Evolutionary conservation across 1,284 basidiomycete genomes (phyloP), one percentile per base, ranked within the genome.

Genomic region (Ustilago cynodontis): DNA sequence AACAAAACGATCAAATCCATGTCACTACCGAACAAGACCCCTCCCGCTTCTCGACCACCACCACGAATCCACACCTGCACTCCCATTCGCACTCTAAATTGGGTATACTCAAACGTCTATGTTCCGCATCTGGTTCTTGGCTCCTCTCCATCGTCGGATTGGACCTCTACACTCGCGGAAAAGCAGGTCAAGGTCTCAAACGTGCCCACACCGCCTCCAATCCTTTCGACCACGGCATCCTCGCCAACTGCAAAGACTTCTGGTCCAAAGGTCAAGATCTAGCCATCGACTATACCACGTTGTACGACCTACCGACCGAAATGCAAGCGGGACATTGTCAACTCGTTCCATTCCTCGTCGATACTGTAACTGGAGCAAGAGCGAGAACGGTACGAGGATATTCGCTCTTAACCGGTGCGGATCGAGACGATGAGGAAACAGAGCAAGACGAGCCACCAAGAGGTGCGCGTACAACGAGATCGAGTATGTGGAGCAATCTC

Each of bases 211-310:
- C 89, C 71, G 92, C 91, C 22, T 89, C 89, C 58, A 99, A 99
- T 87, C 97, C 97, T 43, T 99, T 99, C 87, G 94, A 98, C 87
- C 83, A 93, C 26, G 96, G 96, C 2, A 56, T 93, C 14, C 85
- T 92, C 16, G 89, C 90, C 79, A 99, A 99, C 86, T 99, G 97
- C 87, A 61, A 72, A 50, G 96, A 99, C 87, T 99, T 99, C 86
- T 99, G 96, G 96, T 91, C 91, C 51, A 90, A 90, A 58, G 94
- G 94, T 22, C 88, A 89, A 67, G 92, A 94, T 86, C 87, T 97
- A 6, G 93, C 93, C 1, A 91, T 99, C 28, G 92, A 96, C 86
- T 99, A 98, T 87, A 91, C 92, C 51, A 88, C 89, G 72, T 85
- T 99, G 83, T 98, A 95, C 86, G 95, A 97, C 84, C 90, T 99